Conservation (phyloP, 2,329 filamentous ascomycete species). For the Malbranchea zuffiana region DNA sequence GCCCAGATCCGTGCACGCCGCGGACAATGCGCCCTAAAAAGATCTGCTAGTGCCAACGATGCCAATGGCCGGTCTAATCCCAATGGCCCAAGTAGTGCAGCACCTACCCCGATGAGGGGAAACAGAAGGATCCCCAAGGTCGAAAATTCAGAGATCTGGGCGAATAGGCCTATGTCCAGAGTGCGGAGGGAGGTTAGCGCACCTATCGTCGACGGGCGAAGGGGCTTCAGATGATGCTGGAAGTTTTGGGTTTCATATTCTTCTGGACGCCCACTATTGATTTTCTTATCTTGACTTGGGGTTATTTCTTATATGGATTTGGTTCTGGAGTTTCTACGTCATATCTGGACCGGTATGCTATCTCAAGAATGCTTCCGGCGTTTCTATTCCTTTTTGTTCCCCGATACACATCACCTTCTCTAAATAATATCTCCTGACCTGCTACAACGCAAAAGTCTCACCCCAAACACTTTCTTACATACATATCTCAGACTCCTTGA, state of each 20-base stretch:
- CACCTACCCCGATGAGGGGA: conserved; percentile 10
- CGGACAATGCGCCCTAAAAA: conserved; percentile 29
- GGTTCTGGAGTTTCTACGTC: too few relatives aligned
- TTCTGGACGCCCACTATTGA: too few relatives aligned
- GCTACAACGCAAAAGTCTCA: too few relatives aligned
- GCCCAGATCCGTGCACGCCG: conserved; percentile 41
- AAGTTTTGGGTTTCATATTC: not conserved
- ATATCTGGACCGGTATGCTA: too few relatives aligned
- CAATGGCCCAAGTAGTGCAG: conserved; percentile 8
- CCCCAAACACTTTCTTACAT: too few relatives aligned
- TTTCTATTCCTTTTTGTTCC: too few relatives aligned
- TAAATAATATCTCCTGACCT: too few relatives aligned
- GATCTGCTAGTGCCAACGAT: conserved; percentile 32
- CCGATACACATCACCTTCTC: too few relatives aligned
- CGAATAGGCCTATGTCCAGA: not conserved
- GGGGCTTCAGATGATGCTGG: conserved; percentile 18
- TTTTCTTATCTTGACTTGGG: too few relatives aligned
- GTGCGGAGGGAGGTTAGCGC: conserved; percentile 29
- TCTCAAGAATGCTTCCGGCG: too few relatives aligned
- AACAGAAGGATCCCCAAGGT: conserved; percentile 27
- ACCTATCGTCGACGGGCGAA: conserved; percentile 20
- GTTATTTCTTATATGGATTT: too few relatives aligned
- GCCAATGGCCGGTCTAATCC: conserved; percentile 21
- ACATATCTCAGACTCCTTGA: too few relatives aligned
- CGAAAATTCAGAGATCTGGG: conserved; percentile 21